phyloP scores from a whole-genome alignment of 192 early-diverging fungal genomes.

The Linderina pennispora region DNA sequence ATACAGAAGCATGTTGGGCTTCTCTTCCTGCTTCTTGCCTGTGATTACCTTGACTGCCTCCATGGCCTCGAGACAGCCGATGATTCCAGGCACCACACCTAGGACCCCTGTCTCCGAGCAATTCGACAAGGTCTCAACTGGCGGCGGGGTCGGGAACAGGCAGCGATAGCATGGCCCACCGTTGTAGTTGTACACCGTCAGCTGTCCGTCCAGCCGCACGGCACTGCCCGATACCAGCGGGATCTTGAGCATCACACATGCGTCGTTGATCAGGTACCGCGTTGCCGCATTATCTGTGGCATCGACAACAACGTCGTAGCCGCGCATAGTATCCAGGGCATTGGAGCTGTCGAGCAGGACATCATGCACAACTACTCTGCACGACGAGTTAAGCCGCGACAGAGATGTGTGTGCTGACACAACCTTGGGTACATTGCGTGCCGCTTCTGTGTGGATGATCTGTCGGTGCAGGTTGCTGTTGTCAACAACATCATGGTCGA shows the following conservation, averaged over 20 bases:
- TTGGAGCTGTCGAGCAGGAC: constrained; percentile 75
- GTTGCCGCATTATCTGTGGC: constrained; percentile 94
- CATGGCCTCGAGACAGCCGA: constrained; percentile 89
- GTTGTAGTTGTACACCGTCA: constrained; percentile 89
- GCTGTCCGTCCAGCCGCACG: constrained; percentile 86
- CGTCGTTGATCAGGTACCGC: constrained; percentile 92
- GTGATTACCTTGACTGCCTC: constrained; percentile 83
- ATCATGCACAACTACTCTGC: constrained; percentile 59
- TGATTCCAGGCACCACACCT: constrained; percentile 89
- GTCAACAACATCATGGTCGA: constrained; percentile 91
- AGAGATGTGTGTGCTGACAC: constrained; percentile 58
- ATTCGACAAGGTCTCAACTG: constrained; percentile 80
- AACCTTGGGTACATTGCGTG: constrained; percentile 60
- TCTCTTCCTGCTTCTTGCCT: constrained; percentile 51
- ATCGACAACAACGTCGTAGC: constrained; percentile 85
- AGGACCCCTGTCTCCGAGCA: constrained; percentile 92
- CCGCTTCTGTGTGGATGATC: constrained; percentile 81
- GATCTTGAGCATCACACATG: constrained; percentile 74
- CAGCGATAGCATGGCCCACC: constrained; percentile 95
- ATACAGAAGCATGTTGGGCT: constrained; percentile 72
- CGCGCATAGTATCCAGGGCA: constrained; percentile 64
- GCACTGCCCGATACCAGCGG: constrained; percentile 89
- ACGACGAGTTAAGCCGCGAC: constrained; percentile 61
- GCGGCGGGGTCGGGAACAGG: constrained; percentile 89
- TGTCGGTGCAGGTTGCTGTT: constrained; percentile 91